Evolutionary conservation across 2,329 filamentous ascomycete genomes (phyloP), one percentile per base, ranked within the genome.

Genomic region (Sphaerulina vaccinii): DNA sequence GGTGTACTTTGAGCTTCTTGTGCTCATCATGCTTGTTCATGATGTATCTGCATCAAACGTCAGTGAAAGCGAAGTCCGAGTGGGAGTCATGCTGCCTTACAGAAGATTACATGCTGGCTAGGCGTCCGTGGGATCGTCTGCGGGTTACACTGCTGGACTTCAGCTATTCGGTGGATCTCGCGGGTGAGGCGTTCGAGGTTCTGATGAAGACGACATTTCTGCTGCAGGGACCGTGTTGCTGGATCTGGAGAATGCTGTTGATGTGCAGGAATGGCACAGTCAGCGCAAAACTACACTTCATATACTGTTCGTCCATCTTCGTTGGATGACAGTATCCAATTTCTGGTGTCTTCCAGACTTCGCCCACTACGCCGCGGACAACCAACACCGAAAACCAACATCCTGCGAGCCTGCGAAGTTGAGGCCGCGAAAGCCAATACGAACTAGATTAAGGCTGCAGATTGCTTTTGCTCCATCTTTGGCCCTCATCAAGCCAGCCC

Each of bases 1-100:
- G 56, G 51, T 8, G 36, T 54, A 13, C 35, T 55, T 9, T 58
- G 58, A 58, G 13, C 27, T 23, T 13, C 21, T 16, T 16, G 23
- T 32, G 23, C 23, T 32, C 7, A 13, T 18, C 23, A 8, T 29
- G 21, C 27, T 18, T 16, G 40, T 11, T 32, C 18, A 32, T 9
- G 7, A 32, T 32, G 16, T 3, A 18, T 32, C 23, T 39, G 37
- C 18, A 11, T 6, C 15, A 13, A 22, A 1, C 16, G 8, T 39
- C 18, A 39, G 18, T 18, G 9, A n/a, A 21, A 13, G 3, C 5
- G 11, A 10, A 8, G 10, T 13, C 10, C 7, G 19, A 18, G 3
- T 5, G 10, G 13, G 10, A 21, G n/a, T 21, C 11, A 9, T 21
- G 19, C 18, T 13, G 6, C 5, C 37, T 15, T 42, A 42, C 22